phyloP scores from a whole-genome alignment of 2,329 filamentous ascomycete species.

The Aspergillus sp. region DNA sequence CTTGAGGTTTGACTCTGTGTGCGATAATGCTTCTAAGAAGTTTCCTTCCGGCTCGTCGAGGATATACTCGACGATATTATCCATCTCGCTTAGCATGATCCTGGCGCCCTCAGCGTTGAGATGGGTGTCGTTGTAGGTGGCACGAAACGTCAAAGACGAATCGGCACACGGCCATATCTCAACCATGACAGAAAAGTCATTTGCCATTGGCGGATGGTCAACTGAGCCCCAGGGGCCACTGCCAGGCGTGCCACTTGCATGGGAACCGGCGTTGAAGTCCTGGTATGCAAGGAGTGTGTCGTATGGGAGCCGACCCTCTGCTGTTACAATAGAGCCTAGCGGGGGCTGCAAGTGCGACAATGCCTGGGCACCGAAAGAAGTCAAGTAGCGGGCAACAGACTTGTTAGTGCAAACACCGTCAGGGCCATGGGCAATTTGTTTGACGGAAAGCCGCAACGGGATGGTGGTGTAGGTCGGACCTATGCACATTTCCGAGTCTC shows the following conservation, averaged over 20 bases:
- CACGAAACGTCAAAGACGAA: constrained; percentile 26
- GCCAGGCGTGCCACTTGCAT: background rate
- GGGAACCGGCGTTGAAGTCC: constrained; percentile 24
- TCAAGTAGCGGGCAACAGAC: constrained; percentile 24
- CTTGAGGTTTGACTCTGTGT: constrained; percentile 14
- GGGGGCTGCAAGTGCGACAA: constrained; percentile 24
- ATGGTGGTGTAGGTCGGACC: constrained; percentile 37
- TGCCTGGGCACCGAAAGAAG: constrained; percentile 20
- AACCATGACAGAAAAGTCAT: constrained; percentile 33
- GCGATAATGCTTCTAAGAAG: constrained; percentile 17
- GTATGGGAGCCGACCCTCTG: constrained; percentile 30
- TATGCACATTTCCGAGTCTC: constrained; percentile 24
- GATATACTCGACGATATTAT: constrained; percentile 25
- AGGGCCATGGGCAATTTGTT: constrained; percentile 12
- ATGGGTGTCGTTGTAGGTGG: constrained; percentile 24
- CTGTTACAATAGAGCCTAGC: constrained; percentile 22
- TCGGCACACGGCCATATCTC: constrained; percentile 27
- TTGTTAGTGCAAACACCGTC: constrained; percentile 18
- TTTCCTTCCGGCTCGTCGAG: constrained; percentile 20
- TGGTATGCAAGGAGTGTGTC: constrained; percentile 38
- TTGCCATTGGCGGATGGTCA: constrained; percentile 27
- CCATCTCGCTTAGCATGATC: constrained; percentile 28
- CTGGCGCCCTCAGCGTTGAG: constrained; percentile 23
- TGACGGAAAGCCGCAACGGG: constrained; percentile 29
- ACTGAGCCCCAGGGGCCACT: constrained; percentile 19